Conservation (phyloP, 768 basidiomycete species). For the Saitozyma podzolica region DNA sequence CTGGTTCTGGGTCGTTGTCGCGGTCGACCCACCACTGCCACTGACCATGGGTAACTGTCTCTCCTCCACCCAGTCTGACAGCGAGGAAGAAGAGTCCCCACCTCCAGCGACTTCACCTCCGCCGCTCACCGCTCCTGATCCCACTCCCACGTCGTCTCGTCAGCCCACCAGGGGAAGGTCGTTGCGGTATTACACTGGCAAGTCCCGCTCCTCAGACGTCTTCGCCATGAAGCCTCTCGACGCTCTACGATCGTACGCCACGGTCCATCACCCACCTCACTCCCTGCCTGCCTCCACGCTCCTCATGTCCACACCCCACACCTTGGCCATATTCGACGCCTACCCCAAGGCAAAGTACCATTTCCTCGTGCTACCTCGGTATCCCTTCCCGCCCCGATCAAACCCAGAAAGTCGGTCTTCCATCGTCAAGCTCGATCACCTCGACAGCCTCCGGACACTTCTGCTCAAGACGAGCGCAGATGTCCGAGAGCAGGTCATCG, state of each 20-base stretch:
- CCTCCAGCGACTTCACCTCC: too few relatives aligned
- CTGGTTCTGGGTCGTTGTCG: too few relatives aligned
- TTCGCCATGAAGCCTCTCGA: background rate
- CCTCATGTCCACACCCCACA: constrained; percentile 25
- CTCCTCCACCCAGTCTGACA: too few relatives aligned
- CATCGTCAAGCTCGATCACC: constrained; percentile 51
- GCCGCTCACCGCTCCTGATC: too few relatives aligned
- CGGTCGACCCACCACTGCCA: too few relatives aligned
- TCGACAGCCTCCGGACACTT: constrained; percentile 63
- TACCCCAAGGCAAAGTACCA: constrained; percentile 69
- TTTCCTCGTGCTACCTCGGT: constrained; percentile 76
- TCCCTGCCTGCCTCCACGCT: constrained; percentile 25
- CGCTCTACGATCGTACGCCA: constrained; percentile 36
- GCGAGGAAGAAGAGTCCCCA: too few relatives aligned
- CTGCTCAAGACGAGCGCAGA: constrained; percentile 59
- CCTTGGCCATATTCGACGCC: constrained; percentile 46
- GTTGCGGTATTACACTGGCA: too few relatives aligned
- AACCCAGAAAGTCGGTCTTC: constrained; percentile 32
- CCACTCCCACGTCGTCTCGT: too few relatives aligned
- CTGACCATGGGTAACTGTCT: too few relatives aligned
- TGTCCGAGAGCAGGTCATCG: constrained; percentile 61
- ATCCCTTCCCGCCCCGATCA: constrained; percentile 49
- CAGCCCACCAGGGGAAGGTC: too few relatives aligned
- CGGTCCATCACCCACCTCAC: constrained; percentile 15
- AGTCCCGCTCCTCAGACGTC: background rate